Conservation (phyloP, 2,329 filamentous ascomycete genomes). For the Lecanicillium sp. region DNA sequence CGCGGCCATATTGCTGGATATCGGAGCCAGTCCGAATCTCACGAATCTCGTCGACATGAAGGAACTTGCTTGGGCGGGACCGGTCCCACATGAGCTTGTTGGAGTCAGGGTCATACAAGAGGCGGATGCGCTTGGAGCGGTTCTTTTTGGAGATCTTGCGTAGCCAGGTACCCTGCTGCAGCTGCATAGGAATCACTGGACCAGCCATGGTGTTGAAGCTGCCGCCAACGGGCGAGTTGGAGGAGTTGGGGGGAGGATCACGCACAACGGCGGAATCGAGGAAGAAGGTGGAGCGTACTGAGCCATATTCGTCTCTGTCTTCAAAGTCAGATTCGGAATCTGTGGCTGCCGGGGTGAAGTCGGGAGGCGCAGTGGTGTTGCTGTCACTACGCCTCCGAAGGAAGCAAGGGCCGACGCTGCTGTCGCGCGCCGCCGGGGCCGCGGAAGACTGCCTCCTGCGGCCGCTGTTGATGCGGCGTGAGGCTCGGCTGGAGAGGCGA, state of each 20-base stretch:
- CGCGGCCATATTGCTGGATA: slow-evolving; percentile 81
- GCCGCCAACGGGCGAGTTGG: slow-evolving; percentile 37
- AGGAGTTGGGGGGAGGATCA: slow-evolving; percentile 41
- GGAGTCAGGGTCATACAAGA: slow-evolving; percentile 71
- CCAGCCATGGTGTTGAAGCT: slow-evolving; percentile 43
- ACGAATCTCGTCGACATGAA: slow-evolving; percentile 93
- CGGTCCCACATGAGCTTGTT: slow-evolving; percentile 87
- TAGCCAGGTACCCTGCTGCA: slow-evolving; percentile 72
- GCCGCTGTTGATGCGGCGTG: slow-evolving; percentile 50
- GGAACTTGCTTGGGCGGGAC: slow-evolving; percentile 67
- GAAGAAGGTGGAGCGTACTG: slow-evolving; percentile 28
- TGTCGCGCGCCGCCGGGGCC: slow-evolving; percentile 69
- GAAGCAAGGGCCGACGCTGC: slow-evolving; percentile 82
- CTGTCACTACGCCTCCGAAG: slow-evolving; percentile 85
- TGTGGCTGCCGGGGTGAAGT: slow-evolving; percentile 30
- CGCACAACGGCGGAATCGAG: slow-evolving; percentile 32
- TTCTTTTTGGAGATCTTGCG: slow-evolving; percentile 81
- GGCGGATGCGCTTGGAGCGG: slow-evolving; percentile 60
- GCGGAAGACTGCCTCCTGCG: slow-evolving; percentile 72
- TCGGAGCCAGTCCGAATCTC: slow-evolving; percentile 80
- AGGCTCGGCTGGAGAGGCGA: slow-evolving; percentile 74
- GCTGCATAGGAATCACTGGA: slow-evolving; percentile 67
- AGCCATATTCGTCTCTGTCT: slow-evolving; percentile 36
- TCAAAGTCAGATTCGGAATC: slow-evolving; percentile 54
- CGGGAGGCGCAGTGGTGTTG: slow-evolving; percentile 60